A percentile compares a stretch with the other conserved stretches of the same genome.
These are phyloP conservation scores for Ustilago vetiveriae DNA, from an alignment of 1,284 basidiomycete genomes.

Conservation along the genomic window DNA sequence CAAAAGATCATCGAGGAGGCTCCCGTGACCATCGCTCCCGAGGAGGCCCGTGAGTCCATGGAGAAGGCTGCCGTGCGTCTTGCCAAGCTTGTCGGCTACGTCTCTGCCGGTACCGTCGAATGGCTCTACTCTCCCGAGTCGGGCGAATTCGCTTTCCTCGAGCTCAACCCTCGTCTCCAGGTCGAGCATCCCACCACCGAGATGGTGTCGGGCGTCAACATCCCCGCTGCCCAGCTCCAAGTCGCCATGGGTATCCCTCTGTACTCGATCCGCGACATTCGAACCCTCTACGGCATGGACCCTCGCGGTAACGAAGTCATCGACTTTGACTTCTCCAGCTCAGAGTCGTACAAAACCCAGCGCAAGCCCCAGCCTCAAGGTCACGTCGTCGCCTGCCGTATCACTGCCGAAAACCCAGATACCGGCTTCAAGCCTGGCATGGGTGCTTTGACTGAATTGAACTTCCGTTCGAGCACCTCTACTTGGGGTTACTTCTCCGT, in stretches of 20 bases:
- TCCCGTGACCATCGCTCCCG: slow-evolving; percentile 89
- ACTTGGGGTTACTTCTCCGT: slow-evolving; percentile 98
- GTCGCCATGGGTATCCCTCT: slow-evolving; percentile 98
- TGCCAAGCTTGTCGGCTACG: slow-evolving; percentile 97
- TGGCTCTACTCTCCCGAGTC: slow-evolving; percentile 95
- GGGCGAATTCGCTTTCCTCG: slow-evolving; percentile 95
- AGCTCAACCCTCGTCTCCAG: slow-evolving; percentile 98
- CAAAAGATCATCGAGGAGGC: slow-evolving; percentile 99
- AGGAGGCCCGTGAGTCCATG: slow-evolving; percentile 86
- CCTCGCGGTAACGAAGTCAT: slow-evolving; percentile 68
- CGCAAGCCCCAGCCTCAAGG: slow-evolving; percentile 96
- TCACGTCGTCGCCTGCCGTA: slow-evolving; percentile 98
- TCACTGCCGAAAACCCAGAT: slow-evolving; percentile 99
- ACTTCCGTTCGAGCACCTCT: slow-evolving; percentile 93
- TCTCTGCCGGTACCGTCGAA: slow-evolving; percentile 98
- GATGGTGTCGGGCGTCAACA: slow-evolving; percentile 98
- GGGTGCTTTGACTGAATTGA: slow-evolving; percentile 94
- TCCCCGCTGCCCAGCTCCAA: slow-evolving; percentile 96
- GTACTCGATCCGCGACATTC: slow-evolving; percentile 94
- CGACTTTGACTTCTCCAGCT: slow-evolving; percentile 85
- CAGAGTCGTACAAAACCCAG: slow-evolving; percentile 85
- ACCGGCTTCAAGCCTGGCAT: slow-evolving; percentile 99
- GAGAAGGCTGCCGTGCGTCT: slow-evolving; percentile 97
- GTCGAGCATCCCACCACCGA: slow-evolving; percentile 97
- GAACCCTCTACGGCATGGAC: slow-evolving; percentile 83